Base-by-base conservation (phyloP, 1,284 basidiomycete genomes). In the Stereum hirsutum region DNA sequence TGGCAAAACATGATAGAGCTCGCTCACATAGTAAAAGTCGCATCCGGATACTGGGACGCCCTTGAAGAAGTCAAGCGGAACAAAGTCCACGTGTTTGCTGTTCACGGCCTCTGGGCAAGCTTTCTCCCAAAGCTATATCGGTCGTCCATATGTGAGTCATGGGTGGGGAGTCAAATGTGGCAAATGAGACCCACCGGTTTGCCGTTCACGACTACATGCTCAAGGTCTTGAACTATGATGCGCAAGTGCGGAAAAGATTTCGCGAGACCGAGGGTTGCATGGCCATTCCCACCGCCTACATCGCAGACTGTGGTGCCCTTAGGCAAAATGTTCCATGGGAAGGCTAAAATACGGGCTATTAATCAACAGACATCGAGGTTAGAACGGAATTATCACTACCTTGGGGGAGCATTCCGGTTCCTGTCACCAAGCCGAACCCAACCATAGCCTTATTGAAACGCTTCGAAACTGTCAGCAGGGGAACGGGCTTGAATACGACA, bases 11-110 rank as follows among this genome's bases (percentile, higher is more conserved):
- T 39, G 25, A 25, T n/a, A 27, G 15, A 17, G 10, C 1, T 14
- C n/a, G 5, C 37, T 39, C 20, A 39, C 37, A 27, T 39, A 39
- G 24, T 39, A 39, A 24, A 39, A 12, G 24, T 39, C 37, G n/a
- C 25, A 27, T 5, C 37, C 37, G 23, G 23, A 10, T 12, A 24
- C 37, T 11, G 37, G 20, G 14, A 20, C 21, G 23, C 27, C 37
- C 12, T 39, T 25, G 37, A 39, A 39, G 14, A 39, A 39, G 24
- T 39, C 24, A 24, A 39, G 20, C 10, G 37, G 25, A 5, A 39
- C 19, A 20, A 39, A 39, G 14, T 39, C 20, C 7, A 39, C n/a
- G n/a, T n/a, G n/a, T n/a, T n/a, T n/a, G n/a, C n/a, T n/a, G n/a
- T n/a, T n/a, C n/a, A n/a, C n/a, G n/a, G n/a, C n/a, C 25, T 25